Base-by-base conservation (phyloP, 1,284 basidiomycete genomes). In the Cryptococcus deneoformans region DNA sequence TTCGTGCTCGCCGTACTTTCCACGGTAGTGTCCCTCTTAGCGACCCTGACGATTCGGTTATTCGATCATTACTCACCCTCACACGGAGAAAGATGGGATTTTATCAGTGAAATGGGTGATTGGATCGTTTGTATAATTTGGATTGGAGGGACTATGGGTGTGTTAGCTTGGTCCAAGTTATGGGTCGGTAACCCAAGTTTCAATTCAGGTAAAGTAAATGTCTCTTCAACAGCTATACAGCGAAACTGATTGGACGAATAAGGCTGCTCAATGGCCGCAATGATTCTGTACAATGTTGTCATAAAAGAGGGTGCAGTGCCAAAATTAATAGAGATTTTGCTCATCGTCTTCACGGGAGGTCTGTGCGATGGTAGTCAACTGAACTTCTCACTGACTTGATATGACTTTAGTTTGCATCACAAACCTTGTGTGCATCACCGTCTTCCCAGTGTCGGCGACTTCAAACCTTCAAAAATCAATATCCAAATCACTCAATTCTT, bases 241-340 rank as follows among this genome's bases (percentile, higher is more conserved):
- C 29, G 29, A 29, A 29, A 49, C 57, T 53, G 54, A 57, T 57
- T 29, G 29, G n/a, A 12, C 45, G 36, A 54, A 54, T 62, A 39
- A 88, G 92, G 91, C 5, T 92, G 90, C 68, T 93, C 89, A 52
- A 94, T 95, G 91, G 88, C 87, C 0, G 85, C 88, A 0, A 91
- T 95, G 48, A 87, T 90, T 34, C 81, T 93, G 29, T 92, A 91
- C 66, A 83, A 89, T 36, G 90, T 93, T 6, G 81, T 97, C 42
- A 87, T 96, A 60, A 94, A 92, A 70, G 94, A 98, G 79, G 95
- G 94, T 14, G 90, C 88, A 5, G 70, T 88, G 42, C 80, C 86
- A 45, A 88, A 85, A 0, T 82, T 92, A 3, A 75, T 88, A 42
- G 85, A 87, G 69, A 87, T 91, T 1, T 80, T 87, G 0, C 82